Base-by-base conservation (phyloP, 2,329 filamentous ascomycete genomes). In the Metarhizium sp. region DNA sequence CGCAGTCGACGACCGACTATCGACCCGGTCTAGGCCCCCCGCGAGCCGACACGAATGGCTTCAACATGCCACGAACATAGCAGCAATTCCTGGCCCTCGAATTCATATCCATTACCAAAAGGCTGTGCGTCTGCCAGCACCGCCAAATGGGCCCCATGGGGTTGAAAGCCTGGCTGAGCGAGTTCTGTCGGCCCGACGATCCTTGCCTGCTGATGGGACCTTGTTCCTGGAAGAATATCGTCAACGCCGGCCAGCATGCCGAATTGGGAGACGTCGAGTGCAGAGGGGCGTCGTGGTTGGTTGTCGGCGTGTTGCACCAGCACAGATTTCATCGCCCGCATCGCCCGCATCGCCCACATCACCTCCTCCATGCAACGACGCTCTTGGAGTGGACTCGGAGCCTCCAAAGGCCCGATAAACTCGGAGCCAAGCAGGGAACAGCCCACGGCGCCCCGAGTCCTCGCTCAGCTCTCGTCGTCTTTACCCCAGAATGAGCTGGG, bases 391-490 rank as follows among this genome's bases (percentile, higher is more conserved):
- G 18, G 20, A 30, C 40, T 46, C 13, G 4, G 30, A 32, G 14
- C 32, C 43, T 46, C 38, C 42, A 53, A 40, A 47, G 51, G 32
- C 51, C 51, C 51, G 43, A 53, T 47, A 29, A 46, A 25, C 43
- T 46, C n/a, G n/a, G 43, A 18, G 6, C 43, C 18, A 13, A 32
- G 6, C 40, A 38, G 18, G 42, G 13, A 42, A 25, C 18, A 25
- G 25, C 3, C 25, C 25, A 25, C 25, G 4, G 25, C 25, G 25
- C 25, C 25, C 25, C 25, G 25, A 25, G 25, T 25, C 25, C 25
- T 25, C 25, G 25, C 25, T 25, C 25, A 25, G 25, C 25, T 25
- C 25, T 25, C 25, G 25, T 25, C 25, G 25, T 25, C 25, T 25
- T 25, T 25, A 25, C 30, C 32, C 48, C 32, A 38, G 43, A 36